A percentile compares a stretch with the other conserved stretches of the same genome.
phyloP scores from a whole-genome alignment of 73 alveolate species.

The Tetrahymena thermophila region DNA sequence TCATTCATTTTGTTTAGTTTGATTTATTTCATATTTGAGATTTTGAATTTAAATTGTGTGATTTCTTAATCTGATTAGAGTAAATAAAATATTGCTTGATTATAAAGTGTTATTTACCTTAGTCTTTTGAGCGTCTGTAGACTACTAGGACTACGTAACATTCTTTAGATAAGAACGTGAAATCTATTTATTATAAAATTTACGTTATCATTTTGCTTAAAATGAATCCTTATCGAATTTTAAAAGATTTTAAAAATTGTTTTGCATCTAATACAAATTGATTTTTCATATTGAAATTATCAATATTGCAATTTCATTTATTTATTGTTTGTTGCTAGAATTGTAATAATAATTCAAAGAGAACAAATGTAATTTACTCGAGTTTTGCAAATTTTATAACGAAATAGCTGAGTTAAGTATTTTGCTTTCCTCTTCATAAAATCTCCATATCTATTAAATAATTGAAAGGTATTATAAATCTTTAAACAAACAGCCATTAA shows the following conservation, averaged over 20 bases:
- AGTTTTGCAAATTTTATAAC: not conserved
- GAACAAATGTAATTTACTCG: not conserved
- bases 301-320: not conserved
- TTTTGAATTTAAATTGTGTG: not conserved
- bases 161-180: conserved; percentile 42
- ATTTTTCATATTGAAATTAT: not conserved
- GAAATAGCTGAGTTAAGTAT: conserved; percentile 12
- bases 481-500: not conserved
- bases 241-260: not conserved
- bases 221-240: not conserved
- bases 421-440: conserved; percentile 28
- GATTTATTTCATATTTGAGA: not conserved
- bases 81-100: not conserved
- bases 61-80: not conserved
- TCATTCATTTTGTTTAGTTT: not conserved
- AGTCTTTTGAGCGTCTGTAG: conserved; percentile 47
- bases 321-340: not conserved
- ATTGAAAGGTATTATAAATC: not conserved
- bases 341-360: not conserved
- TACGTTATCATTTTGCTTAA: not conserved
- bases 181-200: conserved; percentile 7
- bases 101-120: conserved; percentile 30
- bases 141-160: conserved; percentile 72
- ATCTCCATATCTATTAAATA: conserved; percentile 33
- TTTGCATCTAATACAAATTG: not conserved